Conservation (phyloP, 805 yeast species). For the Candida ulmi region DNA sequence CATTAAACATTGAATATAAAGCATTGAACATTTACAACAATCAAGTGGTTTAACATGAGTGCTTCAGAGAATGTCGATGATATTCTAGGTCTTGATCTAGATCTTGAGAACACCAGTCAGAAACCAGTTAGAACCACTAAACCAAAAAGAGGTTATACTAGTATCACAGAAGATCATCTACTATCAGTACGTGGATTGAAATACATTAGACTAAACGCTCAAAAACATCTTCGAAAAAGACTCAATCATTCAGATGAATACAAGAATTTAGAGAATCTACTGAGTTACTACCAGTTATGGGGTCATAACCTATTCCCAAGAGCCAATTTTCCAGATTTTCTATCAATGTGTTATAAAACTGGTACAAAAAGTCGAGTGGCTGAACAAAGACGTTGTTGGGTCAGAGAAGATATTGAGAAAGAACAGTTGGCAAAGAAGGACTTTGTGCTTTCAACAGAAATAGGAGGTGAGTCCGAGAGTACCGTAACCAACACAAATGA, state of each 20-base stretch:
- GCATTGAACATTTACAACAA: not conserved
- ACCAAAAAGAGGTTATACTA: slow-evolving; percentile 14
- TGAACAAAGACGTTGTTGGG: slow-evolving; percentile 33
- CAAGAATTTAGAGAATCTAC: slow-evolving; percentile 42
- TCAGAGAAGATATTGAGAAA: slow-evolving; percentile 31
- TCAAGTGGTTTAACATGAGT: too few species aligned
- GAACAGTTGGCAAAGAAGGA: slow-evolving; percentile 1
- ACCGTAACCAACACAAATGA: too few species aligned
- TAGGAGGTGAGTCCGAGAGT: too few species aligned
- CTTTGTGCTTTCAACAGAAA: slow-evolving; percentile 2
- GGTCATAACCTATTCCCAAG: slow-evolving; percentile 74
- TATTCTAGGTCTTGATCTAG: slow-evolving; percentile 7
- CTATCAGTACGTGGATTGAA: slow-evolving; percentile 52
- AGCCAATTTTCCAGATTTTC: slow-evolving; percentile 69
- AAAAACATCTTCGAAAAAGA: slow-evolving; percentile 18
- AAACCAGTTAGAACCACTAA: not conserved
- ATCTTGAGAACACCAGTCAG: not conserved
- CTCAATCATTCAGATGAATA: slow-evolving; percentile 36
- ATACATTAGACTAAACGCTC: slow-evolving; percentile 33
- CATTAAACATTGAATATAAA: too few species aligned
- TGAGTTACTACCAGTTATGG: slow-evolving; percentile 65
- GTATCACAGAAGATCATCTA: slow-evolving; percentile 47
- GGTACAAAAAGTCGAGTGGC: slow-evolving; percentile 39
- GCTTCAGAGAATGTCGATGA: slow-evolving; percentile 4
- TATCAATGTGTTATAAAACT: slow-evolving; percentile 44